Evolutionary conservation across 805 yeast genomes (phyloP).

Genomic region (Candida hispaniensis): DNA sequence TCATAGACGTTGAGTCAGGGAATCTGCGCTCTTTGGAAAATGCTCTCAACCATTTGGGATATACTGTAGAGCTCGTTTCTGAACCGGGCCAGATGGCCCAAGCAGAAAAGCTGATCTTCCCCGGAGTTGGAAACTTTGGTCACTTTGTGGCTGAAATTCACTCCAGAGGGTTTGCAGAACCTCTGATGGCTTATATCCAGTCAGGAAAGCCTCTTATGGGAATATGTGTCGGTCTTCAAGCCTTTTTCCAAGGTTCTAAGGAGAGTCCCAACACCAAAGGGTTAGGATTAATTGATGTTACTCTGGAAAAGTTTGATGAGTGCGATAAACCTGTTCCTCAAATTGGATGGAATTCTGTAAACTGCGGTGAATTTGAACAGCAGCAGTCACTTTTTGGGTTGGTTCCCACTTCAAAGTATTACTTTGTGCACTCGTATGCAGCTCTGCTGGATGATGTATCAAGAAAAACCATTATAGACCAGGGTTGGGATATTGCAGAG

Average conservation of each 20-base stretch:
- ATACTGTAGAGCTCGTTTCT: slow-evolving; percentile 27
- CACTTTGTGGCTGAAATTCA: slow-evolving; percentile 72
- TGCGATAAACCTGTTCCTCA: slow-evolving; percentile 79
- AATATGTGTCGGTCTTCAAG: slow-evolving; percentile 91
- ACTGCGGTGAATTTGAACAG: slow-evolving; percentile 17
- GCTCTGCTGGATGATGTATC: slow-evolving; percentile 34
- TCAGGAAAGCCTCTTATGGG: slow-evolving; percentile 91
- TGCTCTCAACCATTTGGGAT: slow-evolving; percentile 74
- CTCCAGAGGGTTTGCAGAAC: slow-evolving; percentile 50
- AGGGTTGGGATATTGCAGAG: slow-evolving; percentile 63
- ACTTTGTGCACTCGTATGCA: slow-evolving; percentile 93
- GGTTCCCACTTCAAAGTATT: slow-evolving; percentile 59
- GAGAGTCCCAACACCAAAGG: slow-evolving; percentile 60
- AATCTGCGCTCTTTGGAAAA: slow-evolving; percentile 81
- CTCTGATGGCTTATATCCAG: slow-evolving; percentile 52
- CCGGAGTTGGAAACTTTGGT: slow-evolving; percentile 97
- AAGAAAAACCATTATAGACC: slow-evolving; percentile 16
- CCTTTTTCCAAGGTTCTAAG: slow-evolving; percentile 63
- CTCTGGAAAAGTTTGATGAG: slow-evolving; percentile 51
- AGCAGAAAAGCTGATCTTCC: slow-evolving; percentile 53
- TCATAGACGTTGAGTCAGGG: slow-evolving; percentile 91
- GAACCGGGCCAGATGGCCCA: slow-evolving; percentile 45
- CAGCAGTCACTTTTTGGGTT: slow-evolving; percentile 44
- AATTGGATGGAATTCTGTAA: slow-evolving; percentile 77
- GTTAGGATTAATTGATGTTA: slow-evolving; percentile 44